These are phyloP conservation scores for Xerocomellus intermedius DNA, from an alignment of 768 basidiomycete genomes.

Conservation along the genomic window DNA sequence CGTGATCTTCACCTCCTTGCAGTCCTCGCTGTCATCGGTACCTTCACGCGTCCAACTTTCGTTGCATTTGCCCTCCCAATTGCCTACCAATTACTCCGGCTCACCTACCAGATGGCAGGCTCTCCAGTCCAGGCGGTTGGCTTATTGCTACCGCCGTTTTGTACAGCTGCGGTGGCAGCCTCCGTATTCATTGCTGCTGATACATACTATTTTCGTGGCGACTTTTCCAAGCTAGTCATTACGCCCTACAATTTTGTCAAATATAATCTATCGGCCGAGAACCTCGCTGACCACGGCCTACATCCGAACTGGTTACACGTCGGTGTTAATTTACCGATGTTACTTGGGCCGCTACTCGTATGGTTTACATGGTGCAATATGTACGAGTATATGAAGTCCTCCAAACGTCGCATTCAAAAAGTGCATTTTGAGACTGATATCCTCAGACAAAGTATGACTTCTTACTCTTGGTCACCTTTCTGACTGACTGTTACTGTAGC, in stretches of 20 bases:
- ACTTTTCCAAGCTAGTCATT: constrained; percentile 20
- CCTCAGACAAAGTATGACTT: constrained; percentile 17
- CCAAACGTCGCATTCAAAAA: not conserved
- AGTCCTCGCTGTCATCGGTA: constrained; percentile 27
- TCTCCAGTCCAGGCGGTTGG: constrained; percentile 7
- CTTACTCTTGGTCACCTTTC: not conserved
- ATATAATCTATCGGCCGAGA: constrained; percentile 37
- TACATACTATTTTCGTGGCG: constrained; percentile 34
- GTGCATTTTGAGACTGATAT: constrained; percentile 12
- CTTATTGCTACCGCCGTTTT: constrained; percentile 20
- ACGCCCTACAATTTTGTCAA: constrained; percentile 40
- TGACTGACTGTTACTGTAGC: constrained; percentile 21
- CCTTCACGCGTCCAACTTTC: constrained; percentile 39
- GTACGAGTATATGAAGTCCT: constrained; percentile 3
- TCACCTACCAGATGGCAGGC: constrained; percentile 6
- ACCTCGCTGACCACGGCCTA: constrained; percentile 39
- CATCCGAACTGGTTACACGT: constrained; percentile 42
- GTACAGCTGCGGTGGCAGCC: constrained; percentile 17
- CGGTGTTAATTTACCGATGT: constrained; percentile 39
- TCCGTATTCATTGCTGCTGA: constrained; percentile 28
- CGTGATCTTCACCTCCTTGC: constrained; percentile 27
- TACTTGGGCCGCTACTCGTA: constrained; percentile 36
- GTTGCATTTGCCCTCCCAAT: constrained; percentile 34
- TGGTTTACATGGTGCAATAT: constrained; percentile 19
- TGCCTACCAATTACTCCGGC: constrained; percentile 23